phyloP scores from a whole-genome alignment of 1,284 basidiomycete species.

The Jaminaea rosea region DNA sequence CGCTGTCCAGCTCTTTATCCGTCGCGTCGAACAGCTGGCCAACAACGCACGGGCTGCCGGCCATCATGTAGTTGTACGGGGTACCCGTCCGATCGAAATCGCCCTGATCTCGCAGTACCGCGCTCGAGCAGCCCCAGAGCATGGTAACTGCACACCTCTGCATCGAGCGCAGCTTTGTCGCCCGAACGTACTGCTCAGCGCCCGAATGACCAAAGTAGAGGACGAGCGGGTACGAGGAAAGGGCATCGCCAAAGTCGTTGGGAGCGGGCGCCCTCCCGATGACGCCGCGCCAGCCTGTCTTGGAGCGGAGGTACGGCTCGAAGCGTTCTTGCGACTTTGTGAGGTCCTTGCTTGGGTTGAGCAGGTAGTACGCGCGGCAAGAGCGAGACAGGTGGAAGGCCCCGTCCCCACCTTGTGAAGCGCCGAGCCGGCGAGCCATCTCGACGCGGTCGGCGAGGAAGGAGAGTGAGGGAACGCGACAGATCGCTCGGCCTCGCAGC shows the following conservation, averaged over 20 bases:
- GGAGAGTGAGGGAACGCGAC: constrained; percentile 76
- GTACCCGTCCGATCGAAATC: constrained; percentile 86
- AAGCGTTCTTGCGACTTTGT: constrained; percentile 74
- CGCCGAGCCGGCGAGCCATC: constrained; percentile 10
- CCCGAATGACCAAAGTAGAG: constrained; percentile 91
- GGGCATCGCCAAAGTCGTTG: constrained; percentile 29
- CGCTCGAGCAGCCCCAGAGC: constrained; percentile 98
- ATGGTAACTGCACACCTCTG: constrained; percentile 79
- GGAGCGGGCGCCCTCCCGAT: constrained; percentile 56
- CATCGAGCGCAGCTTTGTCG: constrained; percentile 67
- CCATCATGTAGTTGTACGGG: constrained; percentile 88
- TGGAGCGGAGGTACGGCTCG: constrained; percentile 57
- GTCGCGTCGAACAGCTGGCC: constrained; percentile 98
- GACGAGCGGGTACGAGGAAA: constrained; percentile 29
- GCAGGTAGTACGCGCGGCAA: constrained; percentile 63
- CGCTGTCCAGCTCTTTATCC: constrained; percentile 88
- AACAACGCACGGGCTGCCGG: constrained; percentile 82
- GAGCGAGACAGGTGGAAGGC: background rate
- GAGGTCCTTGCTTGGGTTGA: constrained; percentile 89
- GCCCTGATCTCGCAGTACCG: constrained; percentile 74
- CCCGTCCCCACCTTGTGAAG: constrained; percentile 4
- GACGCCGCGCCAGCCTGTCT: constrained; percentile 72
- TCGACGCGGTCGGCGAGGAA: constrained; percentile 69
- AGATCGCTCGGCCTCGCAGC: constrained; percentile 72
- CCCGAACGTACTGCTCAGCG: constrained; percentile 80